Base-by-base conservation (phyloP, 345 rosid genomes). In the Citropsis articulata region DNA sequence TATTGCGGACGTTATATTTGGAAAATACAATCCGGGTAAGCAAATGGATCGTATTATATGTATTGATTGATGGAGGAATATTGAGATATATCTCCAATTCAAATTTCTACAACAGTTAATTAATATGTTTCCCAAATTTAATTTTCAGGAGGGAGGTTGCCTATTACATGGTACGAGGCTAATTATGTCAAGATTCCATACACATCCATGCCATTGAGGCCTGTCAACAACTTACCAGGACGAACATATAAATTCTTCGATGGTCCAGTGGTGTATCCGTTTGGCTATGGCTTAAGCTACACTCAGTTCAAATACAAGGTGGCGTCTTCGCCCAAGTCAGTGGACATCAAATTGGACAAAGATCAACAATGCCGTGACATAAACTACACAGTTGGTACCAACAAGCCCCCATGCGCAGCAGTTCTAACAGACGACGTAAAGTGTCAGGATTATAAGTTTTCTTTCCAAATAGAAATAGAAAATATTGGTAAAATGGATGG, bases 1-100 rank as follows among this genome's bases (percentile, higher is more conserved):
- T 48, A 89, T 93, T 33, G 92, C 92, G 6, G 94, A 91, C 72
- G 84, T 87, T 71, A 77, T 91, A 30, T 91, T 84, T 30, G 94
- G 94, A 48, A 72, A 82, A 19, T 78, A 89, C 69, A 92, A 89
- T 78, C 97, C 94, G 2, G 88, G 92, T 89, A 84, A 79, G 66
- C 40, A 24, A 45, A 45, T 45, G 18, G 16, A 45, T 45, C 50
- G 3, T 3, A 45, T 45, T 3, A 45, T 12, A 45, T 45, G 13
- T 45, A 12, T 73, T 73, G 1, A 55, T 18, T 36, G 6, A 13
- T 45, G 50, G 50, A 12, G 18, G 13, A 13, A 45, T 45, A 13
- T 9, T 5, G 50, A 45, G 50, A 45, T 71, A 1, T 65, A 65
- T 28, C 22, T 24, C 10, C 19, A 1, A 19, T 45, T 45, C 18